Evolutionary conservation across 176 grass and related monocot species (phyloP).

Genomic region (Stipa capillata): DNA sequence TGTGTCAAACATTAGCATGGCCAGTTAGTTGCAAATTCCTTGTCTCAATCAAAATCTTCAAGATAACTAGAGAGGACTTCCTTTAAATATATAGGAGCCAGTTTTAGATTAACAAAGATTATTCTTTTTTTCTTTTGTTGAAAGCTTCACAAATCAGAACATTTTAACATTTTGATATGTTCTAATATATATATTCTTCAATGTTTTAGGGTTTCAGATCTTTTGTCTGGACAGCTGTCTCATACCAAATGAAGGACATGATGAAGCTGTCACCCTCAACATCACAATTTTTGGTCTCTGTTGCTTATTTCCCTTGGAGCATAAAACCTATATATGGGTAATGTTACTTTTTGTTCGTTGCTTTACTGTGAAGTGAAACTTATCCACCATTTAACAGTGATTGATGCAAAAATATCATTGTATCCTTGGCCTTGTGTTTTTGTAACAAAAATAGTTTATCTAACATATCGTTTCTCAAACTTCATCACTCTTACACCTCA

Average conservation of each 20-base stretch:
- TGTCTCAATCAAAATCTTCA: background rate
- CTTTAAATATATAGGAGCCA: too few species aligned
- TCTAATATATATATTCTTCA: background rate
- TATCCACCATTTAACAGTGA: background rate
- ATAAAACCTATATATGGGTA: constrained; percentile 80
- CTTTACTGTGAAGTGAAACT: background rate
- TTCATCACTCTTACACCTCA: background rate
- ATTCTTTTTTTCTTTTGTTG: background rate
- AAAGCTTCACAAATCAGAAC: background rate
- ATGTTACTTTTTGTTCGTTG: background rate
- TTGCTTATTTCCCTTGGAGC: constrained; percentile 77
- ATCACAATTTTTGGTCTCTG: constrained; percentile 60
- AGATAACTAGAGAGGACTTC: background rate
- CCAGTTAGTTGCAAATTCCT: background rate
- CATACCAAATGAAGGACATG: constrained; percentile 75
- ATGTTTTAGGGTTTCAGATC: constrained; percentile 68
- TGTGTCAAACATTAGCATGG: background rate
- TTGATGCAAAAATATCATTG: background rate
- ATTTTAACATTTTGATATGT: background rate
- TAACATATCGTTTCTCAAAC: background rate
- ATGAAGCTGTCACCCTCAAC: constrained; percentile 64
- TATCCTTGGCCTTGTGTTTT: too few species aligned
- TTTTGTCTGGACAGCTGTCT: constrained; percentile 78
- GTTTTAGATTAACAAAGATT: too few species aligned
- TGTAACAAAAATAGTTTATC: too few species aligned